Base-by-base conservation (phyloP, 768 basidiomycete species). In the Clathrus columnatus region DNA sequence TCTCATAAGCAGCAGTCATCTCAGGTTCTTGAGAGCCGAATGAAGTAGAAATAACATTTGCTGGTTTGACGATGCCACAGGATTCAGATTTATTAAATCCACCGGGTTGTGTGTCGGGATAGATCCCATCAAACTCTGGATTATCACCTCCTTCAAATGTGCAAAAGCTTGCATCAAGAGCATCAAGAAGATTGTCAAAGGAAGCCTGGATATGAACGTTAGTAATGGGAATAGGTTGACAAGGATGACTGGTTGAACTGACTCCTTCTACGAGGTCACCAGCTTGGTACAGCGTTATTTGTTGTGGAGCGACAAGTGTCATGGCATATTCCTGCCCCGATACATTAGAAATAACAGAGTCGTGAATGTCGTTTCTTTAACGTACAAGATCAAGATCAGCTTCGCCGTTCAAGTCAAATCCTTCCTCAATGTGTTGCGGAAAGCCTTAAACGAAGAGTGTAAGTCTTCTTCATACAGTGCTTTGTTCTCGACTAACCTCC, bases 251-350 rank as follows among this genome's bases (percentile, higher is more conserved):
- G 21, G 30, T n/a, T n/a, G 17, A 17, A 51, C 32, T 24, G 62
- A 16, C 18, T 71, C 72, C 69, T 63, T 67, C 54, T 16, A 66
- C 50, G 14, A 64, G 27, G 60, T 75, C 73, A 30, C 74, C 74
- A 11, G 72, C 66, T 60, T 75, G 73, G 21, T 71, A 69, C 32
- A 75, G 54, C n/a, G 66, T 69, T 23, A 76, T 44, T 0, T 64
- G 61, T 59, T 72, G 75, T 32, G 62, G 65, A 11, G 61, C 57
- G 0, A 68, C 70, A 28, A 82, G 69, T 6, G 76, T 74, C 61
- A 88, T 80, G 10, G 72, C 79, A 51, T 85, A 87, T 67, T 87
- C 78, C 36, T 47, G 46, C 18, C 7, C n/a, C 10, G 36, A 36
- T 36, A 36, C 42, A 18, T 43, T 16, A n/a, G 16, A 26, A 16